Evolutionary conservation across 495 filamentous ascomycete species (phyloP).

Genomic region (Aspergillus heteromorphus): DNA sequence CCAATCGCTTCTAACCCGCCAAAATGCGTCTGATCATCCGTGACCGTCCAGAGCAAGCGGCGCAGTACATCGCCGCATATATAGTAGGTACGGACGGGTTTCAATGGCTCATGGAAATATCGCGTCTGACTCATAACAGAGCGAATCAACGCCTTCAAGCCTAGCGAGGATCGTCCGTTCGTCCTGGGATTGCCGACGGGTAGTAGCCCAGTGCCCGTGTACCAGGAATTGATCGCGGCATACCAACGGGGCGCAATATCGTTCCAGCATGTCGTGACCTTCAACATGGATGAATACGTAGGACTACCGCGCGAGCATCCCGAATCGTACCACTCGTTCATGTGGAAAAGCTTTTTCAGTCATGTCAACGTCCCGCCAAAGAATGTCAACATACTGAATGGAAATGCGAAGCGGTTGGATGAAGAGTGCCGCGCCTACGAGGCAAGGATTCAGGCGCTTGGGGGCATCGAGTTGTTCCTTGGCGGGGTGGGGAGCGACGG

Average conservation of each 20-base stretch:
- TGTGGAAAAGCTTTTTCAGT: neutral
- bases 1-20: neutral
- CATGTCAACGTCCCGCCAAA: neutral
- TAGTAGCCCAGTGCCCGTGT: neutral
- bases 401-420: neutral
- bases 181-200: neutral
- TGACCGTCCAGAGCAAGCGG: neutral
- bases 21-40: neutral
- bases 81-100: neutral
- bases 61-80: neutral
- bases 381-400: conserved; percentile 1
- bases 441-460: neutral
- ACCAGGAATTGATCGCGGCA: neutral
- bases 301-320: neutral
- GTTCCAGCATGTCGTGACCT: neutral
- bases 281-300: conserved; percentile 4
- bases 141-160: neutral
- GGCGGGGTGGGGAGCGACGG: neutral
- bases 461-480: neutral
- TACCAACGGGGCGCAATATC: neutral
- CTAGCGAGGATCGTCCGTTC: neutral
- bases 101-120: neutral
- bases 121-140: neutral
- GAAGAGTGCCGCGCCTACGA: neutral
- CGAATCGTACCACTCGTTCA: neutral